Conservation (phyloP, 352 stramenopile species). For the Paralagenidium karlingii region DNA sequence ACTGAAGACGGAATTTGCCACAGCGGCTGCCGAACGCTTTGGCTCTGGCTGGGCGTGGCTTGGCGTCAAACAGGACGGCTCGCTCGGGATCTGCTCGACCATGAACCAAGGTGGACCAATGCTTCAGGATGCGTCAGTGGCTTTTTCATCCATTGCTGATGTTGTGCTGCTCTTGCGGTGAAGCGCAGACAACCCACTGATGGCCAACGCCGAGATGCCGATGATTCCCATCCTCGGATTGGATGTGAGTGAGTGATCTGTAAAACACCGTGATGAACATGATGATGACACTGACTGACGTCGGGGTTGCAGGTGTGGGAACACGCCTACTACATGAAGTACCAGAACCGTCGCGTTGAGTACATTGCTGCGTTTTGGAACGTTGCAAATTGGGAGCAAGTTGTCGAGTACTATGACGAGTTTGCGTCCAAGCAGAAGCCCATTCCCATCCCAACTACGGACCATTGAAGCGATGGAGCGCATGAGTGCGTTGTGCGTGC, state of each 20-base stretch:
- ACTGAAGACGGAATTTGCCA: conserved; percentile 40
- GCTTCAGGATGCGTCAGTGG: too few relatives aligned
- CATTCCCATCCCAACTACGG: too few relatives aligned
- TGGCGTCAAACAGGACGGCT: conserved; percentile 30
- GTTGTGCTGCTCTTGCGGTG: too few relatives aligned
- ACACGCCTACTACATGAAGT: conserved; percentile 95
- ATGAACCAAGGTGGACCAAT: too few relatives aligned
- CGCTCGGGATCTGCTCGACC: conserved; percentile 80
- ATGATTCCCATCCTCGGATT: conserved; percentile 85
- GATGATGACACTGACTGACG: neutral
- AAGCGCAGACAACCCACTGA: conserved; percentile 17
- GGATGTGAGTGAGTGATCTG: neutral
- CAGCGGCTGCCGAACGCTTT: conserved; percentile 26
- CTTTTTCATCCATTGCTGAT: too few relatives aligned
- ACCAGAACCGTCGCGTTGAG: conserved; percentile 92
- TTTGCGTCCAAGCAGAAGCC: conserved; percentile 79
- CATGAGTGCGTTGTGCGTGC: too few relatives aligned
- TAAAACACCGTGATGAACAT: too few relatives aligned
- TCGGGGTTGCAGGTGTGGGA: conserved; percentile 89
- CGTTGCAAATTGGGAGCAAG: conserved; percentile 93
- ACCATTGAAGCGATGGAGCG: too few relatives aligned
- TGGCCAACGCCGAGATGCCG: conserved; percentile 13
- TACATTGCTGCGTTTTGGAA: conserved; percentile 98
- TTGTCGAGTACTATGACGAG: conserved; percentile 86
- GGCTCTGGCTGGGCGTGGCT: conserved; percentile 51